phyloP scores from a whole-genome alignment of 176 grass and related monocot species.

The Melocanna baccifera region DNA sequence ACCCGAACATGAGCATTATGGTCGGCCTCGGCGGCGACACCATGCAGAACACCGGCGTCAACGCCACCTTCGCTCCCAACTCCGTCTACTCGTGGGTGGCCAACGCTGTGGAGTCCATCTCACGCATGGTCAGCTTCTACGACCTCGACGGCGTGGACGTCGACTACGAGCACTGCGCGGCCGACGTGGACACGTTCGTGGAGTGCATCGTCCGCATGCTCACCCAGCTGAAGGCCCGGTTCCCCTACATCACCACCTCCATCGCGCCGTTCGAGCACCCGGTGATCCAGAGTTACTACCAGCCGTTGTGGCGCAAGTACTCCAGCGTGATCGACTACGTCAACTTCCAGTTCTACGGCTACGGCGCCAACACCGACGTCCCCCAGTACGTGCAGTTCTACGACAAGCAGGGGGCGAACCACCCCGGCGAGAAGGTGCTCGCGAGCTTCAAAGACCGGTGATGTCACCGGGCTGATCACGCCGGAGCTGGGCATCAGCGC shows the following conservation, averaged over 20 bases:
- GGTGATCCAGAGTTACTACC: conserved; percentile 29
- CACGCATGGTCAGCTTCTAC: conserved; percentile 23
- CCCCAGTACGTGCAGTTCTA: conserved; percentile 37
- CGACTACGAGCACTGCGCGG: conserved; percentile 57
- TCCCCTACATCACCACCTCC: conserved; percentile 32
- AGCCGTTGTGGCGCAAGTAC: conserved; percentile 43
- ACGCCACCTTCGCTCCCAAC: neutral
- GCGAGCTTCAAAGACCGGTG: conserved; percentile 49
- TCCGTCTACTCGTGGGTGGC: conserved; percentile 44
- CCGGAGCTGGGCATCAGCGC: conserved; percentile 34
- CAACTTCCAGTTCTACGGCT: conserved; percentile 81
- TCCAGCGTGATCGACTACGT: conserved; percentile 48
- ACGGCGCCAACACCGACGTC: conserved; percentile 41
- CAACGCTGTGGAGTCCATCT: conserved; percentile 38
- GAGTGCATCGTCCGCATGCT: conserved; percentile 46
- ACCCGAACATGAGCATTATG: conserved; percentile 46
- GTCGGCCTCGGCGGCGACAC: conserved; percentile 36
- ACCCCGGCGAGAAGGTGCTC: conserved; percentile 40
- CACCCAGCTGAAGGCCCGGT: conserved; percentile 30
- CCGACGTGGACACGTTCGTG: conserved; percentile 28
- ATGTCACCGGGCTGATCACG: neutral
- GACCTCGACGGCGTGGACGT: conserved; percentile 38
- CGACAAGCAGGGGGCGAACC: conserved; percentile 7
- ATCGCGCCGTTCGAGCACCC: conserved; percentile 44
- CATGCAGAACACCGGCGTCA: neutral